Percentiles rank a stretch among this genome's conserved stretches.
phyloP scores from a whole-genome alignment of 805 yeast species.

The Schwanniomyces occidentalis region DNA sequence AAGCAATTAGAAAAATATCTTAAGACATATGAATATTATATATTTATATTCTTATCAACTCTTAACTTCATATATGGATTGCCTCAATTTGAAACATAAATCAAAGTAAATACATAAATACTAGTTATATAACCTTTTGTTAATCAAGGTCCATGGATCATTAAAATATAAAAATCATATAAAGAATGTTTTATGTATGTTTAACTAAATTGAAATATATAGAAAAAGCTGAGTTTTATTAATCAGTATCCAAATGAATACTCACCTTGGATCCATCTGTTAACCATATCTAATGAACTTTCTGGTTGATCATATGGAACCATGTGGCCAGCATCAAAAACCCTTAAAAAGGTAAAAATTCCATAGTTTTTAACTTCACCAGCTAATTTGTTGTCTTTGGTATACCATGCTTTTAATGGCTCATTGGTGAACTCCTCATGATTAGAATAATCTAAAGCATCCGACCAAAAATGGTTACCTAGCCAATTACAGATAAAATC shows the following conservation, averaged over 20 bases:
- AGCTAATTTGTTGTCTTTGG: constrained; percentile 35
- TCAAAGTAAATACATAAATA: too few relatives aligned
- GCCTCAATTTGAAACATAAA: too few relatives aligned
- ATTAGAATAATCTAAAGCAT: constrained; percentile 26
- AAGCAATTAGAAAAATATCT: too few relatives aligned
- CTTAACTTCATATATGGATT: too few relatives aligned
- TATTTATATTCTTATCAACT: too few relatives aligned
- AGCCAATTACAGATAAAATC: constrained; percentile 49
- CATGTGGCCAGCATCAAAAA: constrained; percentile 94
- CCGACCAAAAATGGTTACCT: constrained; percentile 45
- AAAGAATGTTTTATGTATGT: too few relatives aligned
- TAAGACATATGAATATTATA: too few relatives aligned
- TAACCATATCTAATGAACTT: constrained; percentile 74
- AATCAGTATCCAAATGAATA: constrained; percentile 26
- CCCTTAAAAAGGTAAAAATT: constrained; percentile 76
- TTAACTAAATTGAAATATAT: too few relatives aligned
- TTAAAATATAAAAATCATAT: too few relatives aligned
- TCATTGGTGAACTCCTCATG: constrained; percentile 18
- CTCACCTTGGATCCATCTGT: constrained; percentile 81
- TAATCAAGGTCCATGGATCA: too few relatives aligned
- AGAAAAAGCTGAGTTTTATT: too few relatives aligned
- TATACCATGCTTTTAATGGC: constrained; percentile 41
- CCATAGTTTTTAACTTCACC: constrained; percentile 79
- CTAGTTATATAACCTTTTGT: too few relatives aligned
- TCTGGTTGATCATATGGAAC: constrained; percentile 90